Evolutionary conservation across 108 stramenopile species (phyloP).

Genomic region (Skeletonema grethae): DNA sequence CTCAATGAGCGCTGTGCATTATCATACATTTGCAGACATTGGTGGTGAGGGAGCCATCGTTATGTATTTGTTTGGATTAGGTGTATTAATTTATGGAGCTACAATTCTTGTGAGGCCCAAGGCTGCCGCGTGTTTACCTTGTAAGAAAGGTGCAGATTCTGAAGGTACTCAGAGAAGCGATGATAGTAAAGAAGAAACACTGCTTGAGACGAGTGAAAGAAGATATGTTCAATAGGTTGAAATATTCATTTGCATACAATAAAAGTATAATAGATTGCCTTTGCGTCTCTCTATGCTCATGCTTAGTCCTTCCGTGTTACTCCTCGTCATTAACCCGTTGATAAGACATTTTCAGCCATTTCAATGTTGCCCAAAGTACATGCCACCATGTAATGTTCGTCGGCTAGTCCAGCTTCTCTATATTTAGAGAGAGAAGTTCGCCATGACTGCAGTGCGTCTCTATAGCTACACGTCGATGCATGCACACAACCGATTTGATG

Average conservation of each 20-base stretch:
- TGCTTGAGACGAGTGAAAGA: background rate
- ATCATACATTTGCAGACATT: conserved; percentile 68
- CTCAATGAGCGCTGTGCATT: conserved; percentile 75
- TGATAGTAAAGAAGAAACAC: background rate
- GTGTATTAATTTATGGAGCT: conserved; percentile 65
- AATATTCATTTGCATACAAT: background rate
- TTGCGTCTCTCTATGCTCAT: background rate
- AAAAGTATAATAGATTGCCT: background rate
- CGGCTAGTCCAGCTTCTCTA: conserved; percentile 52
- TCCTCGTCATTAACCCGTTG: background rate
- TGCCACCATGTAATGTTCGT: conserved; percentile 60
- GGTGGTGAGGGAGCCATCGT: conserved; percentile 42
- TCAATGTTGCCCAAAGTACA: conserved; percentile 61
- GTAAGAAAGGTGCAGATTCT: background rate
- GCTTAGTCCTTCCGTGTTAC: background rate
- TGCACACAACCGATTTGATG: conserved; percentile 63
- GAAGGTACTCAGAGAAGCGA: background rate
- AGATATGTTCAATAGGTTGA: background rate
- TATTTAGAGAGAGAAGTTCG: conserved; percentile 50
- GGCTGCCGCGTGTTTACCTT: background rate
- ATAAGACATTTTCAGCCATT: conserved; percentile 56
- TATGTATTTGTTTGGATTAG: conserved; percentile 71
- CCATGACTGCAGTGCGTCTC: conserved; percentile 57
- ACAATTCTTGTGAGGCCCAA: conserved; percentile 49
- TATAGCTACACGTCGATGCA: conserved; percentile 38